These are phyloP conservation scores for Cunninghamia lanceolata DNA, from an alignment of 75 land plant genomes.

Conservation along the genomic window DNA sequence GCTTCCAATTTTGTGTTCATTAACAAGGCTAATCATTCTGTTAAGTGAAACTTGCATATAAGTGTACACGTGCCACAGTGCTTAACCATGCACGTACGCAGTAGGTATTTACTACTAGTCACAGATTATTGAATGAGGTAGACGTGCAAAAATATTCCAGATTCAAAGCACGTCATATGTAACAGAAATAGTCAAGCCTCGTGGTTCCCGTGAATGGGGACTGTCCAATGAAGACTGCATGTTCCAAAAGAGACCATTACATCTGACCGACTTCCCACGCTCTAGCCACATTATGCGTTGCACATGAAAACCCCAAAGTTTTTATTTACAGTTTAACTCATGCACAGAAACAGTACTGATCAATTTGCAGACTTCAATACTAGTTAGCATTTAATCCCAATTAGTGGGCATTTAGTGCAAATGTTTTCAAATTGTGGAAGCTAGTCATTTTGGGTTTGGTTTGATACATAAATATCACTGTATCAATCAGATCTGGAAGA, in stretches of 20 bases:
- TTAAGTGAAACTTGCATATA: background rate
- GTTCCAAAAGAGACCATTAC: background rate
- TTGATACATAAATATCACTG: background rate
- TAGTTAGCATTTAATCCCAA: background rate
- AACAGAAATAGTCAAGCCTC: background rate
- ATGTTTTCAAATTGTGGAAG: background rate
- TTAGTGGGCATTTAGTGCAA: background rate
- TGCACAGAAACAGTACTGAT: background rate
- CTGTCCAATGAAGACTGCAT: background rate
- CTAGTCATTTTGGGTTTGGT: background rate
- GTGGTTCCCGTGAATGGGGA: background rate
- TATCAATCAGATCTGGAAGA: background rate
- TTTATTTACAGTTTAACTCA: background rate
- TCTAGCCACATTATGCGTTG: background rate
- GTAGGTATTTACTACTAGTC: background rate
- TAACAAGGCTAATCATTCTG: background rate
- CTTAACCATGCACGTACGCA: constrained; percentile 5
- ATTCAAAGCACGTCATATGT: constrained; percentile 4
- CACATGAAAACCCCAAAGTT: background rate
- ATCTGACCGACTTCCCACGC: background rate
- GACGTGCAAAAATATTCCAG: background rate
- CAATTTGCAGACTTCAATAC: background rate
- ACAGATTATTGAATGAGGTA: background rate
- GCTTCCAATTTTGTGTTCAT: background rate
- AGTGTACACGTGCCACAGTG: constrained; percentile 7